Evolutionary conservation across 768 basidiomycete genomes (phyloP).

Genomic region (Tylopilus balloui): DNA sequence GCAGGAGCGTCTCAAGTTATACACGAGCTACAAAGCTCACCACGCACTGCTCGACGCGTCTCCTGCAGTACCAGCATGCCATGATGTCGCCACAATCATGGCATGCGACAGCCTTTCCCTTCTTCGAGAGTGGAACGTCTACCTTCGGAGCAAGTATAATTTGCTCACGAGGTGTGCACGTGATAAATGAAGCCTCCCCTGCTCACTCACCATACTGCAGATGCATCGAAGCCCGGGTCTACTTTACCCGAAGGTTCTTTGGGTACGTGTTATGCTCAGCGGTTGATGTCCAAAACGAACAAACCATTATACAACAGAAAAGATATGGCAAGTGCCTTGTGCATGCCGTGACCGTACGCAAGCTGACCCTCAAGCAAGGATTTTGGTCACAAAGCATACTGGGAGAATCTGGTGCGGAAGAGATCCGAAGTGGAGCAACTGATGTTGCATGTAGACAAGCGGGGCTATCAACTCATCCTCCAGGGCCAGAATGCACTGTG

Average conservation of each 20-base stretch:
- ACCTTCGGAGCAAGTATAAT: conserved; percentile 31
- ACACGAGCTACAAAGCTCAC: conserved; percentile 34
- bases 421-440: conserved; percentile 29
- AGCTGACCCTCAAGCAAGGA: conserved; percentile 24
- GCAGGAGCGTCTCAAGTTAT: conserved; percentile 35
- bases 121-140: conserved; percentile 32
- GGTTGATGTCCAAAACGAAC: background rate
- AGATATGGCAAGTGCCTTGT: conserved; percentile 19
- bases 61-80: conserved; percentile 26
- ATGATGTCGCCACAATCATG: conserved; percentile 22
- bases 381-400: conserved; percentile 38
- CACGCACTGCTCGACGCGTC: conserved; percentile 30
- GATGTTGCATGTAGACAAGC: conserved; percentile 30
- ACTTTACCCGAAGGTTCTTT: conserved; percentile 39
- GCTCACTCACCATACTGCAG: conserved; percentile 18
- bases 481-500: conserved; percentile 34
- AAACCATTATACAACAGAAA: conserved; percentile 6
- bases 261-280: conserved; percentile 26
- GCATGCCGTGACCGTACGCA: too few relatives aligned
- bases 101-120: conserved; percentile 29
- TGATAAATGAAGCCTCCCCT: background rate
- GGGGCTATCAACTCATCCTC: conserved; percentile 35
- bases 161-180: conserved; percentile 30
- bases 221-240: conserved; percentile 36
- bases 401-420: conserved; percentile 33